Percentiles rank a stretch among this genome's conserved stretches.
phyloP scores from a whole-genome alignment of 2,329 filamentous ascomycete genomes.

The Purpureocillium lavendulum region DNA sequence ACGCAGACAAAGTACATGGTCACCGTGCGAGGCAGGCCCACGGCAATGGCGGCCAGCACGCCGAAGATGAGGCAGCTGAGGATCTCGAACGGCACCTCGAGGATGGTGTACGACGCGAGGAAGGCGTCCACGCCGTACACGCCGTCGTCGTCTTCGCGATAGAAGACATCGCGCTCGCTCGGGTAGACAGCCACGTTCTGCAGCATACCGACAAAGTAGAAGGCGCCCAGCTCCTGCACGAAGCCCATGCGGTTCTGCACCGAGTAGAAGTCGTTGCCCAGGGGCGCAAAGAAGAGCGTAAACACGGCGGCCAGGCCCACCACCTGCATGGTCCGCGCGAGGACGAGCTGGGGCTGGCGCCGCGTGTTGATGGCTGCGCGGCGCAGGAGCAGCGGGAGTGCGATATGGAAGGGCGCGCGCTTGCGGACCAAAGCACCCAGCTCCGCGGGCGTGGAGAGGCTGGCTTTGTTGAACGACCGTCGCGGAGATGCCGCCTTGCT shows the following conservation, averaged over 20 bases:
- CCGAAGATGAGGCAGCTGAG: conserved; percentile 57
- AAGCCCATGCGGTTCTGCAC: conserved; percentile 70
- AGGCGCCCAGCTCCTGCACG: conserved; percentile 61
- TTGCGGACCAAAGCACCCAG: conserved; percentile 60
- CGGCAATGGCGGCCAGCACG: conserved; percentile 53
- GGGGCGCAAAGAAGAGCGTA: conserved; percentile 61
- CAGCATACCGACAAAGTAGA: conserved; percentile 71
- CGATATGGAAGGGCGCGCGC: conserved; percentile 50
- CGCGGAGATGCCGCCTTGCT: conserved; percentile 23
- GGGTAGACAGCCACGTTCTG: conserved; percentile 73
- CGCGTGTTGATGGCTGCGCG: conserved; percentile 62
- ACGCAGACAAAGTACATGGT: conserved; percentile 59
- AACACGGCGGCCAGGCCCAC: conserved; percentile 55
- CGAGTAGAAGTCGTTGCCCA: conserved; percentile 59
- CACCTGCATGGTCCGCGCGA: conserved; percentile 61
- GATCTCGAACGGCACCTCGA: conserved; percentile 67
- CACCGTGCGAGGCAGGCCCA: conserved; percentile 54
- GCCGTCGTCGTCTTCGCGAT: conserved; percentile 65
- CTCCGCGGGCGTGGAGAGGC: conserved; percentile 59
- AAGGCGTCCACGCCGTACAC: conserved; percentile 67
- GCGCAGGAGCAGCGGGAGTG: conserved; percentile 59
- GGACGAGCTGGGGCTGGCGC: conserved; percentile 54
- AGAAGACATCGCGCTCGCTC: conserved; percentile 65
- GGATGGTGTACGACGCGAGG: conserved; percentile 58
- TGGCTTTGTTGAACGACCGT: conserved; percentile 32